These are phyloP conservation scores for Macrophomina phaseolina DNA, from an alignment of 2,329 filamentous ascomycete genomes.

Conservation along the genomic window DNA sequence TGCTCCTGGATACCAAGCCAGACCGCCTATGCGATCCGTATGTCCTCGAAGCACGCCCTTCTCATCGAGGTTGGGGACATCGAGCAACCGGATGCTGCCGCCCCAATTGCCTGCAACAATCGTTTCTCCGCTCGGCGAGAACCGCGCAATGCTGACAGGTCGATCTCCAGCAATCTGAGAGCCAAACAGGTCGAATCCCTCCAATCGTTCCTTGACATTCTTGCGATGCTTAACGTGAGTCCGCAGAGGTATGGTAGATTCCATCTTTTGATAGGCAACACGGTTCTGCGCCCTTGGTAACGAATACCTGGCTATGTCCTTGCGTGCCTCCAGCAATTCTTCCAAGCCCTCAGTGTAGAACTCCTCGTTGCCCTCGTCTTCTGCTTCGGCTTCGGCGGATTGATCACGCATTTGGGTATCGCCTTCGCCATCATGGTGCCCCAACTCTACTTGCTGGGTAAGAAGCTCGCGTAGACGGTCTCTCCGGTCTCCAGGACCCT, in stretches of 20 bases:
- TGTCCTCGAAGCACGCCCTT: conserved; percentile 81
- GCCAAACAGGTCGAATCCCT: conserved; percentile 87
- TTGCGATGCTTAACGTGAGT: conserved; percentile 94
- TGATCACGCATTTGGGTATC: conserved; percentile 60
- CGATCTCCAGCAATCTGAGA: conserved; percentile 92
- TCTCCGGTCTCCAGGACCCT: conserved; percentile 82
- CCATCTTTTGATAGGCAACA: conserved; percentile 76
- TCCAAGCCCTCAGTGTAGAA: conserved; percentile 88
- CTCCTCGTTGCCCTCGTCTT: conserved; percentile 74
- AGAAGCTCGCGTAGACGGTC: conserved; percentile 85
- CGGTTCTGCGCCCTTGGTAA: conserved; percentile 80
- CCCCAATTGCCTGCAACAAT: conserved; percentile 94
- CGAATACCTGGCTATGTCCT: conserved; percentile 81
- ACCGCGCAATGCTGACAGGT: conserved; percentile 88
- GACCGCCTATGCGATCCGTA: conserved; percentile 84
- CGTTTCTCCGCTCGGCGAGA: conserved; percentile 82
- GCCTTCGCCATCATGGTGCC: conserved; percentile 52
- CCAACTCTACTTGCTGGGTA: conserved; percentile 71
- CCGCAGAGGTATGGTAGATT: conserved; percentile 81
- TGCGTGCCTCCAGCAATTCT: conserved; percentile 75
- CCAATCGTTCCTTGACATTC: conserved; percentile 79
- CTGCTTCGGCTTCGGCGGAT: conserved; percentile 50
- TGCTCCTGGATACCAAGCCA: conserved; percentile 87
- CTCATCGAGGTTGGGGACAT: conserved; percentile 80
- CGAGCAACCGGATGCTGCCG: conserved; percentile 84